phyloP scores from a whole-genome alignment of 2,329 filamentous ascomycete genomes.

The Simplicillium aogashimaense region DNA sequence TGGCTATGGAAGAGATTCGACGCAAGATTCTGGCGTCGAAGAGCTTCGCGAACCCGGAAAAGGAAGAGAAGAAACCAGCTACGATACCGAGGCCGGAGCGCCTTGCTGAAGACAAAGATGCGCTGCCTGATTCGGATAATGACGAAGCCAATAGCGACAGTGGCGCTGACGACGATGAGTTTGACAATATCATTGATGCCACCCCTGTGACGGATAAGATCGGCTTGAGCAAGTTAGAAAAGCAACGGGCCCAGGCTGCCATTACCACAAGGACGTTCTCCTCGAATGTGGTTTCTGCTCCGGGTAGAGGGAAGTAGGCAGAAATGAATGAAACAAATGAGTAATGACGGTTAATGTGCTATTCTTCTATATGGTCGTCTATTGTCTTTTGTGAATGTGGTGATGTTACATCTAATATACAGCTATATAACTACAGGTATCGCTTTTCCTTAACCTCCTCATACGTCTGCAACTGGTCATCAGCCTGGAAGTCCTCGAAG shows the following conservation, averaged over 20 bases:
- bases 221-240: slow-evolving; percentile 50
- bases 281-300: slow-evolving; percentile 36
- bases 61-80: slow-evolving; percentile 45
- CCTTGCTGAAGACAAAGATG: slow-evolving; percentile 51
- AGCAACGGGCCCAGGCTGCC: slow-evolving; percentile 38
- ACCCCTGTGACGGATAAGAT: slow-evolving; percentile 81
- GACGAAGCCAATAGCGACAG: slow-evolving; percentile 36
- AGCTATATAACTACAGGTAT: slow-evolving; percentile 27
- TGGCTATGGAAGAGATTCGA: slow-evolving; percentile 84
- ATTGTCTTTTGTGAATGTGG: slow-evolving; percentile 1
- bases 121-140: slow-evolving; percentile 64
- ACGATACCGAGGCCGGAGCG: slow-evolving; percentile 50
- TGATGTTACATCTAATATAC: slow-evolving; percentile 3
- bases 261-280: slow-evolving; percentile 42
- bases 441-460: slow-evolving; percentile 70
- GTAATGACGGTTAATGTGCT: slow-evolving; percentile 2
- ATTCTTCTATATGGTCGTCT: slow-evolving; percentile 2
- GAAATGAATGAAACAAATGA: background rate
- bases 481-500: slow-evolving; percentile 69
- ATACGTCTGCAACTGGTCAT: slow-evolving; percentile 82
- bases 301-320: slow-evolving; percentile 19
- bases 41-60: slow-evolving; percentile 53
- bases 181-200: slow-evolving; percentile 88
- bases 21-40: slow-evolving; percentile 86
- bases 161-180: slow-evolving; percentile 55